Evolutionary conservation across 495 filamentous ascomycete species (phyloP).

Genomic region (Lasiosphaeria miniovina): DNA sequence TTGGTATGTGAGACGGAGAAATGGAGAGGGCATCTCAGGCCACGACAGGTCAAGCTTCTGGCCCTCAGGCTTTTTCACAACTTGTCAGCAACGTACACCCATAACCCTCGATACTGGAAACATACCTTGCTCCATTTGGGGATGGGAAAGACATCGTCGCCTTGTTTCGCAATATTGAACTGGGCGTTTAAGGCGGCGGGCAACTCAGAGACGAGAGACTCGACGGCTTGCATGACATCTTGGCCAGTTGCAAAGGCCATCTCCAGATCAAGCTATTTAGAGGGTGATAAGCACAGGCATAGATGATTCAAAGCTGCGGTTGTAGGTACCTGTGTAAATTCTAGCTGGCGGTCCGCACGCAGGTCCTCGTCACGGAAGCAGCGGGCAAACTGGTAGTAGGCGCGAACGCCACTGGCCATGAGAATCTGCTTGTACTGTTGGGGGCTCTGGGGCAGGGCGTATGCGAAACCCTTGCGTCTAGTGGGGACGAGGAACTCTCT

Average conservation of each 20-base stretch:
- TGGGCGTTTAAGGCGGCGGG: slow-evolving; percentile 49
- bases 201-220: slow-evolving; percentile 59
- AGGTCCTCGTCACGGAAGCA: slow-evolving; percentile 97
- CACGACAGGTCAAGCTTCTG: slow-evolving; percentile 9
- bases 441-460: slow-evolving; percentile 92
- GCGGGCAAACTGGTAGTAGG: slow-evolving; percentile 88
- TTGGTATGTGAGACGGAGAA: slow-evolving; percentile 59
- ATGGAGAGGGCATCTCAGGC: slow-evolving; percentile 15
- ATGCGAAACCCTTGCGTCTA: slow-evolving; percentile 64
- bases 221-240: slow-evolving; percentile 69
- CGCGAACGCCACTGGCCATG: slow-evolving; percentile 80
- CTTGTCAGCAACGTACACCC: not conserved
- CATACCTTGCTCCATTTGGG: slow-evolving; percentile 15
- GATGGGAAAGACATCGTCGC: slow-evolving; percentile 28
- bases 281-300: slow-evolving; percentile 13
- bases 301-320: not conserved
- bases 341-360: slow-evolving; percentile 88
- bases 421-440: slow-evolving; percentile 99
- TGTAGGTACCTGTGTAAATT: slow-evolving; percentile 80
- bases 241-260: slow-evolving; percentile 76
- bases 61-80: not conserved
- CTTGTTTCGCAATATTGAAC: slow-evolving; percentile 16
- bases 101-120: no score
- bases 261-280: slow-evolving; percentile 76
- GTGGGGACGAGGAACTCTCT: slow-evolving; percentile 95